Evolutionary conservation across 2,329 filamentous ascomycete genomes (phyloP), one percentile per base, ranked within the genome.

Genomic region (Kalmusia sp.): DNA sequence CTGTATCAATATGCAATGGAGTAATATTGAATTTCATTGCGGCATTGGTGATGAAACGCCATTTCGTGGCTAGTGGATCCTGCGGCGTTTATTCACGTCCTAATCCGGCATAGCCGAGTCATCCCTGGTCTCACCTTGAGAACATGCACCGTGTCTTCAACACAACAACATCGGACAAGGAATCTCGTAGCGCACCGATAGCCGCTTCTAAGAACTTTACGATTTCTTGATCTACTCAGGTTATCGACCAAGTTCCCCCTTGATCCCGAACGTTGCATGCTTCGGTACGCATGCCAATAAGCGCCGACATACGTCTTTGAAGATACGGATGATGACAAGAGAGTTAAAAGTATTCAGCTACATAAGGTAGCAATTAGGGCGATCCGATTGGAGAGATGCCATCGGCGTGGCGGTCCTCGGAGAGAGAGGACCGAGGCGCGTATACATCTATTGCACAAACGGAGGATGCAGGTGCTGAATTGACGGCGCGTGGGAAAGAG

Each of bases 361-460:
- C 49, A n/a, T 17, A 5, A 51, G 30, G 38, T 54, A 58, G 52
- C 34, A 22, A 25, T 31, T 41, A 25, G 30, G n/a, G 17, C 15
- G n/a, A 11, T 15, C 19, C 33, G 14, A 27, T 19, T 21, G 14
- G n/a, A 21, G 27, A 49, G 46, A 70, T 71, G 68, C 49, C 59
- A 8, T 55, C 61, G 33, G 43, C 58, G 49, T 67, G 68, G 64
- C 57, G 54, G 4, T 28, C 59, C 5, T 52, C 55, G 8, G 28
- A 40, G 15, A 50, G 30, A 34, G 57, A 62, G 28, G 61, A 62
- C 6, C 55, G 61, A 31, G 70, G 68, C 30, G 62, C 62, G 17
- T 74, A 74, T 35, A 65, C 68, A 3, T 65, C 67, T 7, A 53
- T 74, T 24, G 68, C 70, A 24, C 71, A 74, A 47, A 63, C 59